phyloP scores from a whole-genome alignment of 2,329 filamentous ascomycete species.

The Juglanconis sp. region DNA sequence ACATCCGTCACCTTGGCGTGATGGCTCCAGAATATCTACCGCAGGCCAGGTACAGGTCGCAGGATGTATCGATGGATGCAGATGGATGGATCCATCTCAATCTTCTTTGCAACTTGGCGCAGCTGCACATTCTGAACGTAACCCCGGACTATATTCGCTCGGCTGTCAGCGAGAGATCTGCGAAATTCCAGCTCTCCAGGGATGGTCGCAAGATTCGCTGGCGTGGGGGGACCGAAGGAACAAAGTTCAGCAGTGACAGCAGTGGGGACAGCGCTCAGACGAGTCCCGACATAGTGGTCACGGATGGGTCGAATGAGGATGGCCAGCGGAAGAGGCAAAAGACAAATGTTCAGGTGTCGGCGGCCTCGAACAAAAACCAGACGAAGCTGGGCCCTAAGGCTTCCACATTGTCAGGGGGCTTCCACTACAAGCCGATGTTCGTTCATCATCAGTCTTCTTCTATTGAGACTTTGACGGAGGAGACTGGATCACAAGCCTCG shows the following conservation, averaged over 20 bases:
- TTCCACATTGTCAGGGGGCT: constrained; percentile 40
- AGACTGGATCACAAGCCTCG: constrained; percentile 42
- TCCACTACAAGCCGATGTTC: constrained; percentile 65
- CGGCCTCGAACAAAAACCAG: constrained; percentile 33
- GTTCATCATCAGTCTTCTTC: constrained; percentile 46
- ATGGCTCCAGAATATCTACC: constrained; percentile 40
- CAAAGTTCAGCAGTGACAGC: constrained; percentile 63
- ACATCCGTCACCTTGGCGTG: constrained; percentile 69
- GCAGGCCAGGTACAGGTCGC: constrained; percentile 33
- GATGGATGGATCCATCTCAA: constrained; percentile 84
- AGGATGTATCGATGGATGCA: constrained; percentile 56
- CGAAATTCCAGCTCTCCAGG: constrained; percentile 71
- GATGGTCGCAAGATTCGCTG: constrained; percentile 79
- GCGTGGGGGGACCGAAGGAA: constrained; percentile 66
- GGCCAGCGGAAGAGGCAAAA: constrained; percentile 45
- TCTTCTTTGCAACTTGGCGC: constrained; percentile 74
- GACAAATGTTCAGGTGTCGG: constrained; percentile 33
- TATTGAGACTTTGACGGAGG: constrained; percentile 45
- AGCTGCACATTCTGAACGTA: constrained; percentile 81
- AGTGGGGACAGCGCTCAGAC: constrained; percentile 46
- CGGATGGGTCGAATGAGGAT: constrained; percentile 39
- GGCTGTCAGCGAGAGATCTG: constrained; percentile 67
- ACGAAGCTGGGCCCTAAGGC: constrained; percentile 38
- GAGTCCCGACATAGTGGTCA: constrained; percentile 49
- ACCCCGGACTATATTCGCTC: constrained; percentile 73